Percentiles rank a stretch among this genome's conserved stretches.
Evolutionary conservation across 805 yeast species (phyloP).

Genomic region (Candida anglica): DNA sequence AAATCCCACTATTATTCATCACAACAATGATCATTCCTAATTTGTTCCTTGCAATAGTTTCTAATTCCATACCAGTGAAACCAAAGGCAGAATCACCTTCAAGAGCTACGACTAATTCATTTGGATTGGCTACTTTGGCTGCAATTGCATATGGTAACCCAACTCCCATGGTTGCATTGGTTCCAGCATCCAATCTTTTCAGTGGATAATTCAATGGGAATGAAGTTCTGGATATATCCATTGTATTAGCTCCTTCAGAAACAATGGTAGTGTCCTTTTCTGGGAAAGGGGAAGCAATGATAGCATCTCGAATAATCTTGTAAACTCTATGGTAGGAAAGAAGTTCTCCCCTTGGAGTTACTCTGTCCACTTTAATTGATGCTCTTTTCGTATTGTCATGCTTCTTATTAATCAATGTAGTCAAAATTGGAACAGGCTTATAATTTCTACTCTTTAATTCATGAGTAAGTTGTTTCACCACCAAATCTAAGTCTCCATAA

Average conservation of each 20-base stretch:
- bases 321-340: slow-evolving; percentile 49
- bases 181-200: slow-evolving; percentile 65
- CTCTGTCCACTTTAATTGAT: slow-evolving; percentile 21
- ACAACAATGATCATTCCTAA: slow-evolving; percentile 55
- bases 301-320: slow-evolving; percentile 36
- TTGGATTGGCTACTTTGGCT: slow-evolving; percentile 44
- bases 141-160: slow-evolving; percentile 71
- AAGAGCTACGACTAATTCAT: slow-evolving; percentile 48
- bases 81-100: slow-evolving; percentile 82
- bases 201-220: slow-evolving; percentile 52
- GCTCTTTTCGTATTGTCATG: slow-evolving; percentile 26
- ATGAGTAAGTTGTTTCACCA: slow-evolving; percentile 29
- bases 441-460: slow-evolving; percentile 18
- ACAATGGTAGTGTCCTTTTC: slow-evolving; percentile 39
- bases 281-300: slow-evolving; percentile 7
- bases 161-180: slow-evolving; percentile 76
- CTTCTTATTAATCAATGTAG: slow-evolving; percentile 20
- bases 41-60: slow-evolving; percentile 55
- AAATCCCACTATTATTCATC: slow-evolving; percentile 74
- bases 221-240: slow-evolving; percentile 65
- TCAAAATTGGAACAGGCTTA: slow-evolving; percentile 27
- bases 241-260: slow-evolving; percentile 75
- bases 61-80: slow-evolving; percentile 69
- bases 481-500: slow-evolving; percentile 51
- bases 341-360: slow-evolving; percentile 20